Evolutionary conservation across 2,329 filamentous ascomycete species (phyloP), one percentile per base, ranked within the genome.

Genomic region (Ophiocordyceps camponoti-leonardi): DNA sequence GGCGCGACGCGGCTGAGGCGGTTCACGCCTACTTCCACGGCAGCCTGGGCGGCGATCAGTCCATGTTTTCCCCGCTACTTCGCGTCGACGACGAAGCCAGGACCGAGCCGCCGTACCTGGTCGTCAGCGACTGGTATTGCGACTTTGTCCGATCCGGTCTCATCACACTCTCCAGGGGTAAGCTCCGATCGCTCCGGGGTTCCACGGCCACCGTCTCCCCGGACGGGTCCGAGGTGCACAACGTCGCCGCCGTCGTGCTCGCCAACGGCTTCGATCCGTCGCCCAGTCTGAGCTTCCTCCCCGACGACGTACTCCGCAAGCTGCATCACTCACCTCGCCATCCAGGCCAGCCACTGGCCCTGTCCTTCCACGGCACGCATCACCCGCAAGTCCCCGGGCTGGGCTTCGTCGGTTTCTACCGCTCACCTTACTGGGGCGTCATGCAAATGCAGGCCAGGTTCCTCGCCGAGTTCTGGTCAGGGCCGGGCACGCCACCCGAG

Each of bases 391-490:
- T 87, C 0, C 72, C 79, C 0, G 73, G 73, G 6, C 63, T 92
- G 0, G 84, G 83, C 0, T 88, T 92, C 53, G 79, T 92, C 1
- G 86, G 86, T 0, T 86, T 87, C 61, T 93, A 93, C 56, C 74
- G 86, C 49, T 83, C 83, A 0, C 84, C 85, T 0, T 92, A 86
- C 58, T 93, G 86, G 86, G 82, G 82, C 1, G 78, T 87, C 0
- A 86, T 90, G 72, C 85, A 92, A 59, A 84, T 87, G 81, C 86
- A 93, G 61, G 80, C 85, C 3, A 73, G 81, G 1, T 72, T 83
- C 49, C 64, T 88, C 6, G 69, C 79, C 0, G 60, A 71, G 13
- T 58, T 76, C 12, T 88, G 83, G 81, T 61, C 60, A 13, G 40
- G 37, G 1, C 6, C n/a, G 1, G 52, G 46, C 30, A 53, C 42